Base-by-base conservation (phyloP, 2,329 filamentous ascomycete species). In the Pseudocercospora cruenta region DNA sequence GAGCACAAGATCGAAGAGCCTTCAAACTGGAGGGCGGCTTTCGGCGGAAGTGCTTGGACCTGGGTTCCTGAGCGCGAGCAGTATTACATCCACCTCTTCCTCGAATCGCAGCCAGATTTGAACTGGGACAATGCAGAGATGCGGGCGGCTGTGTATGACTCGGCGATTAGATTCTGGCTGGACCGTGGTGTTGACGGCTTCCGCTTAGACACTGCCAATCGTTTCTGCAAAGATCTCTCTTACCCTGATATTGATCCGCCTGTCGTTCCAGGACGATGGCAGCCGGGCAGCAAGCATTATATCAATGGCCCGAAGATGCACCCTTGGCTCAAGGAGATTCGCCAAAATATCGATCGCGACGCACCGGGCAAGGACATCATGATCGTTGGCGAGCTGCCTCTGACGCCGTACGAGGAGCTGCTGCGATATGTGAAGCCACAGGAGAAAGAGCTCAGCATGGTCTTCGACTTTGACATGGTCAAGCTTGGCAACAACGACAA, bases 71-170 rank as follows among this genome's bases (percentile, higher is more conserved):
- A 79, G n/a, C 92, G 90, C 0, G 82, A 84, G 57, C 90, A 94
- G 78, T 94, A 92, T 77, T 94, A 92, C 73, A 85, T 94, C 0
- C 88, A 91, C 67, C 83, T 95, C 10, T 96, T 92, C 76, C 88
- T 89, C 6, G 85, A 85, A 4, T 87, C 91, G 69, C 92, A 94
- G 76, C 92, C 92, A 0, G 92, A 95, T 72, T 83, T 95, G n/a
- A 95, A 95, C 79, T 95, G 91, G 91, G 90, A 94, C 74, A 91
- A 90, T 64, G 82, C 83, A 0, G 86, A 85, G 9, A 86, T 90
- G 0, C 85, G 91, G 16, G 80, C 86, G 54, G 91, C 91, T 1
- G 88, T 94, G 6, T 91, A 93, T 76, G 83, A 89, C 36, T 67
- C 67, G 39, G 85, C 86, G 16, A 67, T 76, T 14, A 67, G 69